A percentile compares a stretch with the other conserved stretches of the same genome.
phyloP scores from a whole-genome alignment of 148 eudicot species.

The Limonium bicolor region DNA sequence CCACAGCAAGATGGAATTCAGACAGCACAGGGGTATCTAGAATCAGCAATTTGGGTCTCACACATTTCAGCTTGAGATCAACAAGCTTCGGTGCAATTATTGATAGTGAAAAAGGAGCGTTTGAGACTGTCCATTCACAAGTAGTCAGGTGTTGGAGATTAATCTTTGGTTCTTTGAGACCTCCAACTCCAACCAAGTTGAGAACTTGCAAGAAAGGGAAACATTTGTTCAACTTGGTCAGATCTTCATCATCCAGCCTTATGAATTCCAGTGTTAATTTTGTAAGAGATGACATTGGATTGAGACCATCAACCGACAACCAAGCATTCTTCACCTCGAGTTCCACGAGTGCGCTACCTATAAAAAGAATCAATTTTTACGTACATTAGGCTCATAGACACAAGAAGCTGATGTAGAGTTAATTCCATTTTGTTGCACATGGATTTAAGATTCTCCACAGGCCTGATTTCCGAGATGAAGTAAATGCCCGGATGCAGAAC shows the following conservation, averaged over 20 bases:
- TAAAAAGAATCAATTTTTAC: too few relatives aligned
- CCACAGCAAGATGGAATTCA: slow-evolving; percentile 35
- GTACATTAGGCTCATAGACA: too few relatives aligned
- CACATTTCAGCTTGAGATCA: slow-evolving; percentile 40
- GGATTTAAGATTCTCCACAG: too few relatives aligned
- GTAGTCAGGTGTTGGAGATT: slow-evolving; percentile 34
- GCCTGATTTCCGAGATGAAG: too few relatives aligned
- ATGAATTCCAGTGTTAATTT: slow-evolving; percentile 48
- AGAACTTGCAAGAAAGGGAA: slow-evolving; percentile 39
- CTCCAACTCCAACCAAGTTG: slow-evolving; percentile 62
- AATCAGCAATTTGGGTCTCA: slow-evolving; percentile 28
- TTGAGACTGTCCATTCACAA: slow-evolving; percentile 42
- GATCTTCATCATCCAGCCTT: slow-evolving; percentile 54
- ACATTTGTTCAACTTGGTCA: slow-evolving; percentile 30
- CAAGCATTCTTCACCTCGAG: slow-evolving; percentile 52
- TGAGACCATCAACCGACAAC: slow-evolving; percentile 43
- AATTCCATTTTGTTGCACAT: too few relatives aligned
- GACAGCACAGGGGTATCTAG: slow-evolving; percentile 36
- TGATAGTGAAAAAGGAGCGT: slow-evolving; percentile 43
- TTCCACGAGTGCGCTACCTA: slow-evolving; percentile 36
- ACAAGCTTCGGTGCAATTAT: slow-evolving; percentile 37
- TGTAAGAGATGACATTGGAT: slow-evolving; percentile 31
- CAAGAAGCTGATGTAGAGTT: too few relatives aligned
- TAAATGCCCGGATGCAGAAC: too few relatives aligned
- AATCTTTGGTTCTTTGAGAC: slow-evolving; percentile 37